phyloP scores from a whole-genome alignment of 2,329 filamentous ascomycete species.

The Dactylonectria macrodidyma region DNA sequence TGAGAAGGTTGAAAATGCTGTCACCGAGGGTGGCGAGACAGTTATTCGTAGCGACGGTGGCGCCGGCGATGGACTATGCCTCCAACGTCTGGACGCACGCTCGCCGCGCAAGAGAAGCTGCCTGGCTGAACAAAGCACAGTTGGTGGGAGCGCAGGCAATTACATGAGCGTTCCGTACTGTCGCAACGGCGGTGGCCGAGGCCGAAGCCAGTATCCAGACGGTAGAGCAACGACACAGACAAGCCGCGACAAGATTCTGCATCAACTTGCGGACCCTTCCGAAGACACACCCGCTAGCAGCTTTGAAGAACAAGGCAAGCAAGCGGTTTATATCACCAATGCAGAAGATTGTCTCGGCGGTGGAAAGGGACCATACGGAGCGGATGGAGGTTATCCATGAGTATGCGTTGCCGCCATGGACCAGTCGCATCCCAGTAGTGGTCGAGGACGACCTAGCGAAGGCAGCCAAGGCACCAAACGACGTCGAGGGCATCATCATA shows the following conservation, averaged over 20 bases:
- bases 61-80: no score
- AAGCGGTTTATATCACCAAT: neutral
- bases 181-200: no score
- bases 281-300: neutral
- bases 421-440: neutral
- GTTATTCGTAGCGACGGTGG: neutral
- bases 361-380: neutral
- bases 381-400: neutral
- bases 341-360: neutral
- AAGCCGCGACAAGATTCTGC: neutral
- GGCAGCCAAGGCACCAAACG: no score
- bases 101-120: no score
- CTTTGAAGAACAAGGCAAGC: no score
- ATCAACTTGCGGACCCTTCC: neutral
- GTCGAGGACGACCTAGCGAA: neutral
- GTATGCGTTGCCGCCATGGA: no score
- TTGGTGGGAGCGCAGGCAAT: no score
- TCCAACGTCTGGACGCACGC: no score
- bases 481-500: no score
- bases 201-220: no score
- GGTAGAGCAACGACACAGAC: neutral
- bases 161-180: no score
- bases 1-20: slow-evolving; percentile 1
- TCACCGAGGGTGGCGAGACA: neutral
- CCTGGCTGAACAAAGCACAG: no score